Evolutionary conservation across 768 basidiomycete species (phyloP).

Genomic region (Lanmaoa rubissima): DNA sequence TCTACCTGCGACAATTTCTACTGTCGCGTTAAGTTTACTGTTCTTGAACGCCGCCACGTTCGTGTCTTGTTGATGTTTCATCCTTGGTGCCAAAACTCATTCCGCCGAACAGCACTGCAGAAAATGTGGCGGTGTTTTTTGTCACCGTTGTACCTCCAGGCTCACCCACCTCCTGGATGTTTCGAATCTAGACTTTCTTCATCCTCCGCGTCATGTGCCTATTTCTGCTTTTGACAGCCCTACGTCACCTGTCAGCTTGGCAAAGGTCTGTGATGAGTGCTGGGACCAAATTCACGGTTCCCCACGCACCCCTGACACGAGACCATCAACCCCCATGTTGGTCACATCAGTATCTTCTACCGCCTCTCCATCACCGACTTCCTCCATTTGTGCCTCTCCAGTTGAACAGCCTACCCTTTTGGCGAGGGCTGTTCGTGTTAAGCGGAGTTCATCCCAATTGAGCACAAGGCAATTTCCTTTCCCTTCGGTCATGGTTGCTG

Average conservation of each 20-base stretch:
- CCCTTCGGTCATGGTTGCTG: slow-evolving; percentile 22
- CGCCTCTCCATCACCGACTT: slow-evolving; percentile 32
- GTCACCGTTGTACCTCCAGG: slow-evolving; percentile 57
- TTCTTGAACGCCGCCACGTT: slow-evolving; percentile 76
- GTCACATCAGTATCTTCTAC: slow-evolving; percentile 33
- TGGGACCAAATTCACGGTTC: slow-evolving; percentile 70
- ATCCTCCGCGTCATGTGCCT: slow-evolving; percentile 68
- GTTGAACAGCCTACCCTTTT: slow-evolving; percentile 26
- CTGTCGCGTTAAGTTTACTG: slow-evolving; percentile 61
- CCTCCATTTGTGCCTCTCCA: slow-evolving; percentile 35
- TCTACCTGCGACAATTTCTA: slow-evolving; percentile 69
- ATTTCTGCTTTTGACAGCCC: slow-evolving; percentile 57
- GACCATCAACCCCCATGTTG: slow-evolving; percentile 39
- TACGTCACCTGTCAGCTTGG: slow-evolving; percentile 51
- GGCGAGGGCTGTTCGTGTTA: slow-evolving; percentile 17
- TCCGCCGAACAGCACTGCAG: slow-evolving; percentile 62
- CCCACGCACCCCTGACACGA: slow-evolving; percentile 39
- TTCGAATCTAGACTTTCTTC: slow-evolving; percentile 64
- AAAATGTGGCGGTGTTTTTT: slow-evolving; percentile 81
- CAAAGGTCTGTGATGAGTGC: slow-evolving; percentile 78
- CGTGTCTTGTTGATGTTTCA: slow-evolving; percentile 27
- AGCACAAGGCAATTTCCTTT: slow-evolving; percentile 27
- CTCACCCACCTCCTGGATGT: slow-evolving; percentile 68
- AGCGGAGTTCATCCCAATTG: slow-evolving; percentile 30
- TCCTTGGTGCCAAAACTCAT: slow-evolving; percentile 15